These are phyloP conservation scores for Claviceps africana DNA, from an alignment of 2,329 filamentous ascomycete species.

Conservation along the genomic window DNA sequence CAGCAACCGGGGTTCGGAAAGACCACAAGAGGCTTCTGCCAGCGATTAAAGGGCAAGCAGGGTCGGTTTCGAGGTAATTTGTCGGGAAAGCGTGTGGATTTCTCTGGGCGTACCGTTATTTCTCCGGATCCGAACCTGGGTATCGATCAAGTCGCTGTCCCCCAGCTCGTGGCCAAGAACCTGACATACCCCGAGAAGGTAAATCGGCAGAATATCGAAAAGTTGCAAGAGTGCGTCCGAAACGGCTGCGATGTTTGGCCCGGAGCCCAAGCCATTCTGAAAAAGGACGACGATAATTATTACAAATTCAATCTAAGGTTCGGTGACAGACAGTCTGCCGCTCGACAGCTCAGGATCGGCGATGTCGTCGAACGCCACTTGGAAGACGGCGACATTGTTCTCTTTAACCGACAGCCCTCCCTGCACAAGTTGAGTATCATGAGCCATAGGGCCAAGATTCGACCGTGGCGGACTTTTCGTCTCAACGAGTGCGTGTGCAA, in stretches of 20 bases:
- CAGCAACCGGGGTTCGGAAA: slow-evolving; percentile 79
- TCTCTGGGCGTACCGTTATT: slow-evolving; percentile 94
- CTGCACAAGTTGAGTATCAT: slow-evolving; percentile 98
- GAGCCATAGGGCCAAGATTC: slow-evolving; percentile 82
- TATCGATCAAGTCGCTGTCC: slow-evolving; percentile 88
- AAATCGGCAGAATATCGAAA: slow-evolving; percentile 71
- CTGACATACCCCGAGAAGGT: slow-evolving; percentile 89
- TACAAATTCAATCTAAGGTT: not conserved
- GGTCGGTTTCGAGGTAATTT: slow-evolving; percentile 93
- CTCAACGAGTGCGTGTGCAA: slow-evolving; percentile 97
- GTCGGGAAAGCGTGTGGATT: slow-evolving; percentile 96
- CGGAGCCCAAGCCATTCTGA: slow-evolving; percentile 71
- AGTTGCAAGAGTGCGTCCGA: slow-evolving; percentile 57
- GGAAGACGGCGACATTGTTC: slow-evolving; percentile 86
- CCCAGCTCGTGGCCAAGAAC: slow-evolving; percentile 83
- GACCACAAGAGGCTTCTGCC: slow-evolving; percentile 83
- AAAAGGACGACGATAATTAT: slow-evolving; percentile 51
- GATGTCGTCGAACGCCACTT: slow-evolving; percentile 91
- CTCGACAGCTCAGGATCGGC: slow-evolving; percentile 61
- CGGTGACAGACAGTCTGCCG: slow-evolving; percentile 29
- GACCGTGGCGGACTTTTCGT: slow-evolving; percentile 90
- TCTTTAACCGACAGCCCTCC: slow-evolving; percentile 96
- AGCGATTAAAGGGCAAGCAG: slow-evolving; percentile 92
- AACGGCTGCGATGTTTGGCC: slow-evolving; percentile 73
- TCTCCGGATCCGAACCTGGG: slow-evolving; percentile 90